Evolutionary conservation across 225 moss, liverwort and hornwort genomes (phyloP), one percentile per base, ranked within the genome.

Genomic region (Straminergon stramineum): DNA sequence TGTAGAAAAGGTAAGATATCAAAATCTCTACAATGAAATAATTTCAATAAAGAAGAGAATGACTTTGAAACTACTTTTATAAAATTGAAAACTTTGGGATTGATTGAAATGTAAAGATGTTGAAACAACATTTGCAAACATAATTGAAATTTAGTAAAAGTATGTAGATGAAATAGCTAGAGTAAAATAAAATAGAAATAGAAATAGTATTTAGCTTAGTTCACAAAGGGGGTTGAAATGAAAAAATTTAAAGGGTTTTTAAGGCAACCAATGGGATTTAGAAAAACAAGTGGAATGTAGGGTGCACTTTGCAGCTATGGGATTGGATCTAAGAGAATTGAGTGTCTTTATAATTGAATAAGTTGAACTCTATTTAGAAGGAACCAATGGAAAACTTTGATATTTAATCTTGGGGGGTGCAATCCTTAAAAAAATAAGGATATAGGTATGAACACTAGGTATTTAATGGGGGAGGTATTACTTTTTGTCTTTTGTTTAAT

Each of bases 271-370:
- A 20, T 68, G n/a, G 21, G 19, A 68, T 7, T 10, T 22, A 2
- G n/a, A 21, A 69, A n/a, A 69, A n/a, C 12, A 19, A 67, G 17
- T 35, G 10, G 19, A 67, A 37, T n/a, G 11, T 37, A 12, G 6
- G 2, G 4, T 21, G 12, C 3, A 6, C 12, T 17, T 39, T 39
- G 13, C 39, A 70, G 23, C 8, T 11, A 35, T 39, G 5, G 23
- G 2, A 2, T 4, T 2, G 0, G 2, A 13, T 1, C 10, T 37
- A 6, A 68, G 0, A 37, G 4, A 37, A 67, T 20, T 11, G 11
- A n/a, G 22, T n/a, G 22, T n/a, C 68, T n/a, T 68, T 68, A 21
- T 1, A 6, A 37, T 20, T 37, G 21, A n/a, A 3, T 37, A 12
- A 68, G 6, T 37, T 68, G 21, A 37, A 68, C 21, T 6, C 2